Evolutionary conservation across 129 eudicot genomes (phyloP).

Genomic region (Oenanthe sinensis): DNA sequence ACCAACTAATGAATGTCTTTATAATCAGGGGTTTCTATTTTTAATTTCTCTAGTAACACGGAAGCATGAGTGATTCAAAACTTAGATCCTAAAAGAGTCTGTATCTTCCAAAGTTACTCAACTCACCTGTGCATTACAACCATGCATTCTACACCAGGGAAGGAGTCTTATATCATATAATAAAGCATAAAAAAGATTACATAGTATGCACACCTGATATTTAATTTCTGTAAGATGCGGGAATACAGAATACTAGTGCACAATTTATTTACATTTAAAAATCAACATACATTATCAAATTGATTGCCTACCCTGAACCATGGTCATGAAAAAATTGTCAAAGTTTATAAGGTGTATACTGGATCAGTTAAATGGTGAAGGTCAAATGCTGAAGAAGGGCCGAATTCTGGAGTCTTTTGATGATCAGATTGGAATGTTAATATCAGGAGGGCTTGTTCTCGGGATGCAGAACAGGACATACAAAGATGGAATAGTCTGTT

Average conservation of each 20-base stretch:
- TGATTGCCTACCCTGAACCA: not conserved
- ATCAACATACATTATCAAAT: not conserved
- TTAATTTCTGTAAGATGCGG: not conserved
- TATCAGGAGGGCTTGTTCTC: not conserved
- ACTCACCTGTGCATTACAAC: slow-evolving; percentile 80
- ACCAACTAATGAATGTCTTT: not conserved
- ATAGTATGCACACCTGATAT: not conserved
- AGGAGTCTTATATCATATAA: not conserved
- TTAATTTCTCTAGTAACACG: no score
- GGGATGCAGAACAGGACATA: slow-evolving; percentile 51
- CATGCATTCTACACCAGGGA: not conserved
- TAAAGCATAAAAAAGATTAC: not conserved
- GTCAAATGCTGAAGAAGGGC: not conserved
- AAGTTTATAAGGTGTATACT: not conserved
- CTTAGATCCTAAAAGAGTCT: not conserved
- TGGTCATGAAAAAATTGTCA: not conserved
- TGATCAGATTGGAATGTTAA: not conserved
- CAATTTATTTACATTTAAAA: not conserved
- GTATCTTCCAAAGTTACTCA: slow-evolving; percentile 53
- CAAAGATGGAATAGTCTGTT: slow-evolving; percentile 52
- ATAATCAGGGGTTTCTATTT: slow-evolving; percentile 73
- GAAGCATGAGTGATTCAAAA: no score
- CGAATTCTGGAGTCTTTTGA: not conserved
- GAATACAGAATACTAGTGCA: not conserved
- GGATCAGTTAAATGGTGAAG: not conserved